Base-by-base conservation (phyloP, 805 yeast species). In the Kuraishia piskuri region DNA sequence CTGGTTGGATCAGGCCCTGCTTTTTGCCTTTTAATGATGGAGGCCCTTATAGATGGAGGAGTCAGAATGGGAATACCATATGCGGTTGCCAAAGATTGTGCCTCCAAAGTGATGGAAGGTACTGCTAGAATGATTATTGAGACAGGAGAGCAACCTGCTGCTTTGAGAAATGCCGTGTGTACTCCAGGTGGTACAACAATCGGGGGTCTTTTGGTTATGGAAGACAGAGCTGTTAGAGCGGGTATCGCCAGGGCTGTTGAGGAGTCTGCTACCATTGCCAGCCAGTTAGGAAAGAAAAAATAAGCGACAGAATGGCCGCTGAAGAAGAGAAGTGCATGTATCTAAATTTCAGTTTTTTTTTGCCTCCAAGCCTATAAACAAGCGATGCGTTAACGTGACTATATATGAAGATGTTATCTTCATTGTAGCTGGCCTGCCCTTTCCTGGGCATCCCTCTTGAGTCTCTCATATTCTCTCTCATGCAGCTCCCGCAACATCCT, bases 101-200 rank as follows among this genome's bases (percentile, higher is more conserved):
- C 98, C 10, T 88, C 96, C 25, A 92, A 90, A 70, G 96, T 92
- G 20, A 77, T 90, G 82, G 91, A 86, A 67, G 99, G 99, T 22
- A 88, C 97, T 14, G 92, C 94, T 17, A 84, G 83, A 69, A 88
- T 94, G 97, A 91, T 86, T 1, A 79, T 84, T 57, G 80, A 82
- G 59, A 84, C 90, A 10, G 90, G 89, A 2, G 81, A 77, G 48
- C 97, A 92, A 64, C 99, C 99, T 10, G 92, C 94, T 20, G 89
- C 80, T 12, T 77, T 94, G 66, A 88, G 88, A 66, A 83, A 87
- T 66, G 85, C 84, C 61, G 94, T 94, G 8, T 90, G 97, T 66
- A 94, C 99, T 0, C 99, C 99, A 22, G 99, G 94, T 26, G 99
- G 99, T 36, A 91, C 97, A 51, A 94, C 99, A 3, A 94, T 94